phyloP scores from a whole-genome alignment of 2,329 filamentous ascomycete genomes.

The Ophiostoma sp. region DNA sequence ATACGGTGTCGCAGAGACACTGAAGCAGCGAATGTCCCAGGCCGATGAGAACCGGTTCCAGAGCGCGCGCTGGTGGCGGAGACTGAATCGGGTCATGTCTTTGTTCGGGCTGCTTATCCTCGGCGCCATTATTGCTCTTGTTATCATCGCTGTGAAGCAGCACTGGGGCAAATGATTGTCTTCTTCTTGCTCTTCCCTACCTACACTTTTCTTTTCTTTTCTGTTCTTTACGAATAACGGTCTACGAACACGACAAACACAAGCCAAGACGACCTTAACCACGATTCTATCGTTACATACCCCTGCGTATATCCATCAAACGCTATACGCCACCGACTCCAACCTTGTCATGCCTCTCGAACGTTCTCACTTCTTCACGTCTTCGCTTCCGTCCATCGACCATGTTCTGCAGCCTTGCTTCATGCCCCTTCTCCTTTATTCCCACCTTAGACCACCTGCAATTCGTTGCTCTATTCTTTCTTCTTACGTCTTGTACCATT shows the following conservation, averaged over 20 bases:
- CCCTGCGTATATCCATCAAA: too few species aligned
- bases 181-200: background rate
- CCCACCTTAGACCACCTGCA: background rate
- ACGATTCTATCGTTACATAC: too few species aligned
- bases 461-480: background rate
- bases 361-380: background rate
- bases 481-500: background rate
- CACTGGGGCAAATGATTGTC: constrained; percentile 38
- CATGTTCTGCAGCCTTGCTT: background rate
- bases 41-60: constrained; percentile 44
- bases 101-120: constrained; percentile 51
- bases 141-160: constrained; percentile 47
- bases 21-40: constrained; percentile 34
- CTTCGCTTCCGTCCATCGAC: background rate
- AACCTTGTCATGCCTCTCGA: too few species aligned
- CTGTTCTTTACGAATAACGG: background rate
- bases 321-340: too few species aligned
- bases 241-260: too few species aligned
- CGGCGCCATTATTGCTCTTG: constrained; percentile 47
- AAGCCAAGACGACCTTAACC: too few species aligned
- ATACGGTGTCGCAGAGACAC: constrained; percentile 36
- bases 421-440: background rate
- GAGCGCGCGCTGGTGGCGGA: constrained; percentile 56
- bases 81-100: constrained; percentile 54
- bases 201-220: background rate